phyloP scores from a whole-genome alignment of 441 rosid species.

The Aquilaria agallochum region DNA sequence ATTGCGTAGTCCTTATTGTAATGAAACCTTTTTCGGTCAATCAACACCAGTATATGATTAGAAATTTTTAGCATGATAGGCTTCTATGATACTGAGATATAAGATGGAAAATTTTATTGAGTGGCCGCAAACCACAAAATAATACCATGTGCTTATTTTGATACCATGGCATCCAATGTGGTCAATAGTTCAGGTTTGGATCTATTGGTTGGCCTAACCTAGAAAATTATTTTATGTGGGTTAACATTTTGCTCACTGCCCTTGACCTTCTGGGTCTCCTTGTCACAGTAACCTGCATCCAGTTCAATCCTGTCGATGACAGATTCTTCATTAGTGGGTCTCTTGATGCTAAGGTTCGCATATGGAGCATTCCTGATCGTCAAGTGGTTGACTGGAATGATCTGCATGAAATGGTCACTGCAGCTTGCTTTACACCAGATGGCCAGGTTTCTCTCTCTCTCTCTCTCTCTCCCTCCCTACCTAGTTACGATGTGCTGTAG shows the following conservation, averaged over 20 bases:
- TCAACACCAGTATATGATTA: too few relatives aligned
- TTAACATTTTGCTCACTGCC: conserved; percentile 14
- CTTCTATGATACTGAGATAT: too few relatives aligned
- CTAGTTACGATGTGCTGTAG: neutral
- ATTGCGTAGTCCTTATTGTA: too few relatives aligned
- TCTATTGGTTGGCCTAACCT: too few relatives aligned
- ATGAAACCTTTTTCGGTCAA: too few relatives aligned
- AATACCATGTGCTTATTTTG: too few relatives aligned
- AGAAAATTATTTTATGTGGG: neutral
- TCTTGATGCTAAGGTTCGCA: conserved; percentile 91
- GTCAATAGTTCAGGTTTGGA: too few relatives aligned
- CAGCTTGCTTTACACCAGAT: conserved; percentile 97
- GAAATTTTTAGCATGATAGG: too few relatives aligned
- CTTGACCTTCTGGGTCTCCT: conserved; percentile 20
- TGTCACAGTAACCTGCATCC: conserved; percentile 93
- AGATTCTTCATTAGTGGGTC: conserved; percentile 97
- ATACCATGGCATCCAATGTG: too few relatives aligned
- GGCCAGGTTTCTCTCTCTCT: conserved; percentile 64
- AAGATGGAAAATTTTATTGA: too few relatives aligned
- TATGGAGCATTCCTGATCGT: conserved; percentile 95
- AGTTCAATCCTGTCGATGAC: conserved; percentile 98
- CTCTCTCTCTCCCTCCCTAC: too few relatives aligned
- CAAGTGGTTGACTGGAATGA: conserved; percentile 99
- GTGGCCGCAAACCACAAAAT: too few relatives aligned
- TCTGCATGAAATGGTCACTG: conserved; percentile 99